Conservation (phyloP, 257 asterid species). For the Penstemon davidsonii region DNA sequence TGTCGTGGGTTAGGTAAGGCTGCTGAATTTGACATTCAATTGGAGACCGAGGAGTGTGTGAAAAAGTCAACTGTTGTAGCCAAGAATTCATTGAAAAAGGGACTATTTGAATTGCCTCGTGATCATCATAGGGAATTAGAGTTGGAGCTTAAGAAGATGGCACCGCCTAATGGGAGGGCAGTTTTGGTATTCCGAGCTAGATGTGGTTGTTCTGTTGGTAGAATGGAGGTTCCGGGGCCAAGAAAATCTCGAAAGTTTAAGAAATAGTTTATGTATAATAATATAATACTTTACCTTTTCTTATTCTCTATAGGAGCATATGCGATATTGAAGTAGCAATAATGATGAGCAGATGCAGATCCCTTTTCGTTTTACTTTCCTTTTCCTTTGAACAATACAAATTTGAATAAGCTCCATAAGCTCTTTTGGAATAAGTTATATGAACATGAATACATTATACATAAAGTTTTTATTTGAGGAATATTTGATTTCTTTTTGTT, state of each 20-base stretch:
- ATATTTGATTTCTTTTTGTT: slow-evolving; percentile 23
- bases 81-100: slow-evolving; percentile 55
- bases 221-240: slow-evolving; percentile 89
- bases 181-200: slow-evolving; percentile 77
- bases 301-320: slow-evolving; percentile 18
- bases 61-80: slow-evolving; percentile 41
- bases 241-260: slow-evolving; percentile 69
- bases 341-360: slow-evolving; percentile 30
- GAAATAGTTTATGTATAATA: slow-evolving; percentile 44
- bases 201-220: slow-evolving; percentile 93
- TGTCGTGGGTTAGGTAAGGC: slow-evolving; percentile 81
- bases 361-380: slow-evolving; percentile 8
- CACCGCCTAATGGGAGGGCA: slow-evolving; percentile 92
- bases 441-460: slow-evolving; percentile 21
- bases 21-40: slow-evolving; percentile 88
- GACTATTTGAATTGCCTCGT: slow-evolving; percentile 70
- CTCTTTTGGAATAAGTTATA: slow-evolving; percentile 33
- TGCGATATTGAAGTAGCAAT: slow-evolving; percentile 30
- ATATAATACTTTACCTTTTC: slow-evolving; percentile 16
- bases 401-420: slow-evolving; percentile 41
- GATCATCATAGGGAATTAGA: slow-evolving; percentile 87
- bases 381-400: slow-evolving; percentile 29
- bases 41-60: slow-evolving; percentile 78
- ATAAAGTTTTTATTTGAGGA: slow-evolving; percentile 21
- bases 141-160: slow-evolving; percentile 94